Evolutionary conservation across 2,329 filamentous ascomycete species (phyloP), one percentile per base, ranked within the genome.

Genomic region (Arthrocladium fulminans): DNA sequence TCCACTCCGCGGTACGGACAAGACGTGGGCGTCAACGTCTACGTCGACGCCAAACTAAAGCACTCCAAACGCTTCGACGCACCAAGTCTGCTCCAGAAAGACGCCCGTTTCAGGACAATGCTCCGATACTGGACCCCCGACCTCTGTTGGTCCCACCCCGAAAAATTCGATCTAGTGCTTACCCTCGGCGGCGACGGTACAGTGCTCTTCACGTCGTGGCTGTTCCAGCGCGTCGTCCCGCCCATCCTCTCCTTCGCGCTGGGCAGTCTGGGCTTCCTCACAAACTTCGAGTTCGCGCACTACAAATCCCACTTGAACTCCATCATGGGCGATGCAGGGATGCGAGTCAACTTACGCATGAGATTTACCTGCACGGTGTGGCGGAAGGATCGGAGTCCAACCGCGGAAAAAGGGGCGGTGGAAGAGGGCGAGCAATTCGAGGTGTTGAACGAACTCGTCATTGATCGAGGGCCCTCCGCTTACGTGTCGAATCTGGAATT

Each of bases 291-390:
- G 65, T 98, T 92, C 62, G 80, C 87, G 53, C 78, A 83, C 58
- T 96, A 95, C 73, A 88, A 88, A 67, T 75, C 85, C 51, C 86
- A 94, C 61, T 77, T 98, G 27, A 84, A 87, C 67, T 83, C 81
- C 47, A 79, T 97, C 57, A 94, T 98, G 88, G 88, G 88, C 52
- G 87, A 94, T 49, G 80, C 85, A 1, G 92, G 92, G 48, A 97
- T 98, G 90, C 84, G 90, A 47, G 90, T 97, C 52, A 97, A 95
- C 62, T 74, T 98, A 58, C 88, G 92, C 57, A 98, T 98, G 92
- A 86, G 92, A 53, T 98, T 98, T 67, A 98, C 92, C 13, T 97
- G 90, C 70, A 97, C 92, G 0, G 89, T 98, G 7, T 96, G 90
- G 71, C 84, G 90, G 38, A 76, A 83, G 56, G 80, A 71, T 52